A percentile compares a stretch with the other conserved stretches of the same genome.
Evolutionary conservation across 75 land plant genomes (phyloP).

Genomic region (Sequoiadendron giganteum): DNA sequence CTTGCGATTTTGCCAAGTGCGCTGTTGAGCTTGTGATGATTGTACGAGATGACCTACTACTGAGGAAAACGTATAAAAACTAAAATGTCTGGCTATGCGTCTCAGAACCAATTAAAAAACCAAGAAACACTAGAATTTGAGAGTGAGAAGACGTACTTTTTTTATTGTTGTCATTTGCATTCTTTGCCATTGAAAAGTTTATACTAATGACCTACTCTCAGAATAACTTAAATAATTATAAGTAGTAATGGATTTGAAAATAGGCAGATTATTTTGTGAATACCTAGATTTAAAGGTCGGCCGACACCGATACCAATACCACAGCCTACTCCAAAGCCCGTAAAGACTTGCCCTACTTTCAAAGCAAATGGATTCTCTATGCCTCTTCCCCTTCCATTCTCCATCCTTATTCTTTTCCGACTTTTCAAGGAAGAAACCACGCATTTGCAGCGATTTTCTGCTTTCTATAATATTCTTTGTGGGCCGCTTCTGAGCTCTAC

Average conservation of each 20-base stretch:
- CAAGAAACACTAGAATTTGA: background rate
- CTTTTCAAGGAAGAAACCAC: background rate
- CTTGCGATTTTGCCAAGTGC: background rate
- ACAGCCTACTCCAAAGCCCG: slow-evolving; percentile 95
- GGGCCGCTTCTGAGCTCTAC: background rate
- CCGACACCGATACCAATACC: slow-evolving; percentile 96
- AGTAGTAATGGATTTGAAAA: background rate
- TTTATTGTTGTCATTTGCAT: background rate
- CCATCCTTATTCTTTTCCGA: background rate
- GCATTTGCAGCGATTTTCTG: background rate
- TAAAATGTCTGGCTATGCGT: background rate
- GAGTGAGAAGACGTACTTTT: background rate
- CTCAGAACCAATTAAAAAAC: background rate
- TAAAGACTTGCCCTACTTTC: slow-evolving; percentile 90
- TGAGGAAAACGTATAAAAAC: background rate
- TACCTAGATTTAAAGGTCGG: slow-evolving; percentile 81
- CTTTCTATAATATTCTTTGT: background rate
- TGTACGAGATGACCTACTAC: background rate
- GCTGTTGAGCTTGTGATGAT: background rate
- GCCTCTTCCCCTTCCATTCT: background rate
- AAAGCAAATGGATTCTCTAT: slow-evolving; percentile 87
- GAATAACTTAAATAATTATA: background rate
- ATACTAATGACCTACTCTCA: background rate
- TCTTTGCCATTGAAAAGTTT: background rate
- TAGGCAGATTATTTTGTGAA: background rate